Conservation (phyloP, 352 stramenopile genomes). For the Thalassiosira ordinaria region DNA sequence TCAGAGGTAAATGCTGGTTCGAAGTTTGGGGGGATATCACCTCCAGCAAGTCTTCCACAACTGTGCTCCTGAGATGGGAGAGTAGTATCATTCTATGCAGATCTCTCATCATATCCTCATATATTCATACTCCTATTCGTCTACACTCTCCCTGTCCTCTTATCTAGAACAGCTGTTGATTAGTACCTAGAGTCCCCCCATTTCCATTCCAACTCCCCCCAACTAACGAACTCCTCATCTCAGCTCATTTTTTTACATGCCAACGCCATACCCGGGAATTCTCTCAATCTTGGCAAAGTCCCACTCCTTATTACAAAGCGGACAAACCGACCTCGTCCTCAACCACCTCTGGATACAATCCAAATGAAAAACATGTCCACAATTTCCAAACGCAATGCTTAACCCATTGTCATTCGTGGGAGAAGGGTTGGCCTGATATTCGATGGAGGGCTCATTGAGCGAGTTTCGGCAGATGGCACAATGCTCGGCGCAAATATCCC, state of each 20-base stretch:
- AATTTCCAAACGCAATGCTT: constrained; percentile 88
- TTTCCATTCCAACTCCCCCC: neutral
- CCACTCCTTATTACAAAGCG: constrained; percentile 99
- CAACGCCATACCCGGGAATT: constrained; percentile 88
- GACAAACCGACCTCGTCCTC: constrained; percentile 98
- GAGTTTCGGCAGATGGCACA: constrained; percentile 99
- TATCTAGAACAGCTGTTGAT: too few species aligned
- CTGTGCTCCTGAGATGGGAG: too few species aligned
- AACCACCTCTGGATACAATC: constrained; percentile 99
- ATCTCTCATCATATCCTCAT: too few species aligned
- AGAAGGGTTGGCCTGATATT: constrained; percentile 96
- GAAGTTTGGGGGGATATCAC: too few species aligned
- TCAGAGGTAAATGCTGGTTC: too few species aligned
- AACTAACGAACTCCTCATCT: too few species aligned
- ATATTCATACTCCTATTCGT: too few species aligned
- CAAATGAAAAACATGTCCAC: constrained; percentile 99
- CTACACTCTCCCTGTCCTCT: too few species aligned
- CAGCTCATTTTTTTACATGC: constrained; percentile 49
- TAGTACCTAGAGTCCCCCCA: too few species aligned
- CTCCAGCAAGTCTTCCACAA: too few species aligned
- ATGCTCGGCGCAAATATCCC: constrained; percentile 93
- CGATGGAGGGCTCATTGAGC: constrained; percentile 99
- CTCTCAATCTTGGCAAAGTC: constrained; percentile 98
- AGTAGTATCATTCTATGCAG: too few species aligned
- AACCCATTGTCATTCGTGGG: constrained; percentile 90